Percentiles rank a stretch among this genome's conserved stretches.
These are phyloP conservation scores for Pseudotsuga menziesii DNA, from an alignment of 75 land plant species.

Conservation along the genomic window DNA sequence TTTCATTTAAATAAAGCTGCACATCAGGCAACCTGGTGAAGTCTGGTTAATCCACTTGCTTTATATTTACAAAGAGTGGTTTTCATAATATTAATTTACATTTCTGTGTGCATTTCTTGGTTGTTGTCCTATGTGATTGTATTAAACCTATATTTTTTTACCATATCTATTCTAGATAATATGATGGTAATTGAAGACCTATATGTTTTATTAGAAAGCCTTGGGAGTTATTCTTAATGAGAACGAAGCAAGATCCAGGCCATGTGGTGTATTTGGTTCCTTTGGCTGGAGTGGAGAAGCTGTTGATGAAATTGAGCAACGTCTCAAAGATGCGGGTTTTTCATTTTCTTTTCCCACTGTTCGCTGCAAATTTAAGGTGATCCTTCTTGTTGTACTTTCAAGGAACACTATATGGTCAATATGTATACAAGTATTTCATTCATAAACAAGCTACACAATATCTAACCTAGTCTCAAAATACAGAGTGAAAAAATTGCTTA, in stretches of 20 bases:
- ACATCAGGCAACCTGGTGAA: not conserved
- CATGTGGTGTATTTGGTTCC: slow-evolving; percentile 54
- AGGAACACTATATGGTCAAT: not conserved
- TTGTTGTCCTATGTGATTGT: not conserved
- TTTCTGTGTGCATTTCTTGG: not conserved
- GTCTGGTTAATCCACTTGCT: not conserved
- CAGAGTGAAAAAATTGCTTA: not conserved
- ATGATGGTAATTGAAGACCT: not conserved
- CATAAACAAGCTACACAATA: not conserved
- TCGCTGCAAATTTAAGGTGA: slow-evolving; percentile 49
- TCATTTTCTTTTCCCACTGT: slow-evolving; percentile 40
- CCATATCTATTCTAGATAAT: not conserved
- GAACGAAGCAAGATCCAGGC: slow-evolving; percentile 38
- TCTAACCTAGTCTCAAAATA: too few relatives aligned
- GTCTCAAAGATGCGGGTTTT: slow-evolving; percentile 43
- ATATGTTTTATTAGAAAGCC: slow-evolving; percentile 27
- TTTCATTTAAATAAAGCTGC: not conserved
- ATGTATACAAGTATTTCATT: not conserved
- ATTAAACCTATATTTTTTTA: not conserved
- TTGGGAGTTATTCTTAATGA: slow-evolving; percentile 42
- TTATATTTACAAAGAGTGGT: not conserved
- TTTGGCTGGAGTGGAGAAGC: slow-evolving; percentile 67
- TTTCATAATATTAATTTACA: not conserved
- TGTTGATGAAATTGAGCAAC: slow-evolving; percentile 46
- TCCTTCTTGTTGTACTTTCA: not conserved